phyloP scores from a whole-genome alignment of 2,329 filamentous ascomycete genomes.

The Beauveria scarabaeidicola region DNA sequence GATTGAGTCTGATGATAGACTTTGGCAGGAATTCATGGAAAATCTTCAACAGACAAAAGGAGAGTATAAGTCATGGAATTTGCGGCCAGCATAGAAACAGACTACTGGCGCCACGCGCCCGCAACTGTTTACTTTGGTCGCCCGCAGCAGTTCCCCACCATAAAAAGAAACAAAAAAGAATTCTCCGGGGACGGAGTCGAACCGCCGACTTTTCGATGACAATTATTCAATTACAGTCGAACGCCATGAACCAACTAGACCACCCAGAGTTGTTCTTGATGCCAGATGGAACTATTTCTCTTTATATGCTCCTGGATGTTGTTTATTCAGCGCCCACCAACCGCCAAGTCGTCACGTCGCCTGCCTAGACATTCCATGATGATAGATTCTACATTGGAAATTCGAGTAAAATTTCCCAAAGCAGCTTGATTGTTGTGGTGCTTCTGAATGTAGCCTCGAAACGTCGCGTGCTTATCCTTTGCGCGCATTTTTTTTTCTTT shows the following conservation, averaged over 20 bases:
- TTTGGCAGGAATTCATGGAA: too few species aligned
- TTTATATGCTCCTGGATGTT: too few species aligned
- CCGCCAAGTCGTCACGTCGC: background rate
- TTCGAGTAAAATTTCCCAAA: background rate
- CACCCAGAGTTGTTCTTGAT: constrained; percentile 16
- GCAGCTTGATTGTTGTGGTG: background rate
- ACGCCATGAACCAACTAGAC: constrained; percentile 23
- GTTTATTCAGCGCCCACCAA: too few species aligned
- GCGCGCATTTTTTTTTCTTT: background rate
- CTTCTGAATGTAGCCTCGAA: background rate
- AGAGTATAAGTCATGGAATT: too few species aligned
- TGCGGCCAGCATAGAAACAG: too few species aligned
- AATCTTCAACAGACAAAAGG: too few species aligned
- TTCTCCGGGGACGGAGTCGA: constrained; percentile 19
- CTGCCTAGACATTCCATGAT: background rate
- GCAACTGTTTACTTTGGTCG: too few species aligned
- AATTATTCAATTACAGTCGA: constrained; percentile 18
- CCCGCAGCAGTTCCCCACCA: background rate
- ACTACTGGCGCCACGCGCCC: too few species aligned
- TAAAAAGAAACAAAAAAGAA: constrained; percentile 12
- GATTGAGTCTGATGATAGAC: too few species aligned
- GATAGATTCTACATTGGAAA: background rate
- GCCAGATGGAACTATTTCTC: too few species aligned
- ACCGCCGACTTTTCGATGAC: constrained; percentile 14
- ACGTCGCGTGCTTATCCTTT: background rate